A percentile compares a stretch with the other conserved stretches of the same genome.
Evolutionary conservation across 768 basidiomycete genomes (phyloP).

Genomic region (Cyathus striatus): DNA sequence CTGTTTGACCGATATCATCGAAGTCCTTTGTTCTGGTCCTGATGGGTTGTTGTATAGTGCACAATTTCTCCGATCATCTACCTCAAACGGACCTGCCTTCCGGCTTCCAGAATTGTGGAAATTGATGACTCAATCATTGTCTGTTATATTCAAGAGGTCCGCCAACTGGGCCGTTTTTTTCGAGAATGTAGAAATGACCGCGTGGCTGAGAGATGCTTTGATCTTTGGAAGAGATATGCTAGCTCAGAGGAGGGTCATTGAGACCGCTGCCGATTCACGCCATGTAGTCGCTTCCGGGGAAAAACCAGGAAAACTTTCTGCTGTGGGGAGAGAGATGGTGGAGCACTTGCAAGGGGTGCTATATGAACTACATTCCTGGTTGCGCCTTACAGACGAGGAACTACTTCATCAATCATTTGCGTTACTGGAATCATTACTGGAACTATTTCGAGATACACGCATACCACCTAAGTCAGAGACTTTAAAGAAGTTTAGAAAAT

Average conservation of each 20-base stretch:
- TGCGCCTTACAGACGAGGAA: conserved; percentile 90
- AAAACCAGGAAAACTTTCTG: conserved; percentile 43
- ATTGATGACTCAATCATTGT: conserved; percentile 72
- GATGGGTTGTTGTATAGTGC: conserved; percentile 64
- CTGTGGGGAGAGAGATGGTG: conserved; percentile 70
- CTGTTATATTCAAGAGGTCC: conserved; percentile 82
- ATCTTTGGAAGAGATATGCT: conserved; percentile 89
- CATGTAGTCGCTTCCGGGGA: conserved; percentile 14
- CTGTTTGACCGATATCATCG: conserved; percentile 89
- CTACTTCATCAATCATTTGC: conserved; percentile 85
- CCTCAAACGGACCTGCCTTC: conserved; percentile 40
- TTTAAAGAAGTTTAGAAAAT: conserved; percentile 63
- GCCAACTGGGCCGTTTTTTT: conserved; percentile 79
- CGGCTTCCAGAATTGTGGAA: conserved; percentile 74
- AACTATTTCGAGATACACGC: conserved; percentile 63
- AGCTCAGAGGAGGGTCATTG: conserved; percentile 75
- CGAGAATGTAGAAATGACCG: conserved; percentile 79
- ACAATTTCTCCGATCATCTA: conserved; percentile 41
- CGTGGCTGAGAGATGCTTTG: conserved; percentile 98
- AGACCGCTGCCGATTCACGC: conserved; percentile 49
- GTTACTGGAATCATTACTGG: conserved; percentile 73
- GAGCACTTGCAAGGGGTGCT: conserved; percentile 74
- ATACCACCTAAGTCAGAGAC: conserved; percentile 51
- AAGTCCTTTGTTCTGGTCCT: conserved; percentile 71
- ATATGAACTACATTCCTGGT: conserved; percentile 77